Evolutionary conservation across 2,329 filamentous ascomycete genomes (phyloP).

Genomic region (Aspergillus texensis): DNA sequence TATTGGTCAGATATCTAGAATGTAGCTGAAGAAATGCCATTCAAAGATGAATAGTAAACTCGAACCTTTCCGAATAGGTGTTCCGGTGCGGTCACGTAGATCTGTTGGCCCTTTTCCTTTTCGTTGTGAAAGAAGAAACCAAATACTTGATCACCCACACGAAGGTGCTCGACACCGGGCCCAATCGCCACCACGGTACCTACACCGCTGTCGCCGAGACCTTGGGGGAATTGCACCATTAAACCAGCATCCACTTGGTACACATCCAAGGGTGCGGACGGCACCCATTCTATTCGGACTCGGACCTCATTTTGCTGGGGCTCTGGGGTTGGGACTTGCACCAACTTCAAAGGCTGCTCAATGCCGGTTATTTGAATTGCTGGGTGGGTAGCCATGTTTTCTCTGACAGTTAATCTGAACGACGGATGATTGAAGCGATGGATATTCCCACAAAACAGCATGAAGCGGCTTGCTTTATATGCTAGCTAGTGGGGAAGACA

Average conservation of each 20-base stretch:
- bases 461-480: background rate
- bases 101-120: background rate
- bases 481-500: background rate
- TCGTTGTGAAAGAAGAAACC: background rate
- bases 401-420: background rate
- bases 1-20: background rate
- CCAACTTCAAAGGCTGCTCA: background rate
- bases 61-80: background rate
- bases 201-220: background rate
- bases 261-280: background rate
- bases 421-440: background rate
- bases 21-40: background rate
- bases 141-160: background rate
- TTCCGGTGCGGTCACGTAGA: background rate
- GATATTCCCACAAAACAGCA: background rate
- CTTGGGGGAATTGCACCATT: background rate
- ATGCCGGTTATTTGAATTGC: background rate
- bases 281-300: background rate
- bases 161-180: background rate
- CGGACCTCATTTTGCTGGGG: background rate
- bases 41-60: no score
- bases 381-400: background rate
- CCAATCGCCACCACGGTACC: background rate
- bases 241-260: background rate
- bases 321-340: background rate